Evolutionary conservation across 1,284 basidiomycete genomes (phyloP), one percentile per base, ranked within the genome.

Genomic region (Fomitopsis betulina): DNA sequence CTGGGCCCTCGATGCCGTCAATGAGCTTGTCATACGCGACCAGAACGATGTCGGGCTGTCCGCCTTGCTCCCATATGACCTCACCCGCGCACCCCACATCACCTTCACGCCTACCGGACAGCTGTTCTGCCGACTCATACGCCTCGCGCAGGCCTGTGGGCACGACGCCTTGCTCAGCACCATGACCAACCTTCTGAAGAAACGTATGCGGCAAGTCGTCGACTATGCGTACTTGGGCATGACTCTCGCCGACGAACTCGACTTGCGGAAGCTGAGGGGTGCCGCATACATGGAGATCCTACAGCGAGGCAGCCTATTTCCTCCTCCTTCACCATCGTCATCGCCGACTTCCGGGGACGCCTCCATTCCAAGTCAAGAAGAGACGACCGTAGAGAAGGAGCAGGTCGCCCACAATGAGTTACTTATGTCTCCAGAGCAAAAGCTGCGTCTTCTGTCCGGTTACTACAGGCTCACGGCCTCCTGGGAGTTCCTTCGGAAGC

Each of bases 211-310:
- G 35, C 70, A 70, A 35, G 84, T 83, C 4, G 68, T 85, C 47
- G 80, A 82, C 60, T 86, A 86, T 64, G 83, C 86, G 2, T 85
- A 85, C 65, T 75, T 88, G 53, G 85, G 85, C 6, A 85, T 89
- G 82, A 78, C 77, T 1, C 78, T 89, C 19, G 81, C 84, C 2
- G 86, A 89, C 63, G 85, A 89, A 58, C 75, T 88, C 32, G 72
- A 83, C 63, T 70, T 89, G 54, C 74, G 78, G 40, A 70, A 74
- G 1, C 71, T 89, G 39, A 75, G 81, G 23, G 87, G 87, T 32
- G 72, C 77, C 0, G 86, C 86, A 21, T 89, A 89, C 68, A 74
- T 87, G 54, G 85, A 87, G 66, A 82, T 88, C 19, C 82, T 89
- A 78, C 82, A 83, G 64, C 84, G 80, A 63, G 78, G 77, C 4